A percentile compares a stretch with the other conserved stretches of the same genome.
Evolutionary conservation across 129 eudicot species (phyloP).

Genomic region (Flaveria bidentis): DNA sequence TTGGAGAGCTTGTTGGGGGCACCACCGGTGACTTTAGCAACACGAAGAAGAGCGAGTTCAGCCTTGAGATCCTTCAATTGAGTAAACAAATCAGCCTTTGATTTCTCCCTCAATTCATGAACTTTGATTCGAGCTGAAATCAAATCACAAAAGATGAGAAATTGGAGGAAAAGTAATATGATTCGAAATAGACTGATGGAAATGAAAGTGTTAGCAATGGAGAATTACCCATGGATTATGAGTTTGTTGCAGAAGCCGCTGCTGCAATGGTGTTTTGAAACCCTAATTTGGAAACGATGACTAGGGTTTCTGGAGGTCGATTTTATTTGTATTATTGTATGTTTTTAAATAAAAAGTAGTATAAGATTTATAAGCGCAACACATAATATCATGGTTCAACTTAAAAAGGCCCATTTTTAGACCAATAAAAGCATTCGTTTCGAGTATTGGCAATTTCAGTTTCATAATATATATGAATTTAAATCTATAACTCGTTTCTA

Average conservation of each 20-base stretch:
- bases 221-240: conserved; percentile 31
- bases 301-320: not conserved
- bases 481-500: too few species aligned
- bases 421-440: not conserved
- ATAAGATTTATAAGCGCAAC: not conserved
- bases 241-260: not conserved
- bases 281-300: conserved; percentile 19
- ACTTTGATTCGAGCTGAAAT: conserved; percentile 55
- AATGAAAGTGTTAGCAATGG: not conserved
- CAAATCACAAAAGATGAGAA: not conserved
- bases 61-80: conserved; percentile 56
- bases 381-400: not conserved
- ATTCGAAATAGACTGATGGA: not conserved
- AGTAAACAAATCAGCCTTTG: conserved; percentile 45
- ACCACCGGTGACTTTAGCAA: conserved; percentile 68
- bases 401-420: not conserved
- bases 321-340: not conserved
- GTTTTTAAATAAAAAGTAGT: not conserved
- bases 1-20: conserved; percentile 70
- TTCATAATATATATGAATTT: too few species aligned
- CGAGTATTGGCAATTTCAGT: too few species aligned
- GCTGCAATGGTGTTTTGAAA: conserved; percentile 14
- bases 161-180: not conserved
- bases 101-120: conserved; percentile 52
- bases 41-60: conserved; percentile 63